Percentiles rank a stretch among this genome's conserved stretches.
phyloP scores from a whole-genome alignment of 345 rosid species.

The Clausena lansium region DNA sequence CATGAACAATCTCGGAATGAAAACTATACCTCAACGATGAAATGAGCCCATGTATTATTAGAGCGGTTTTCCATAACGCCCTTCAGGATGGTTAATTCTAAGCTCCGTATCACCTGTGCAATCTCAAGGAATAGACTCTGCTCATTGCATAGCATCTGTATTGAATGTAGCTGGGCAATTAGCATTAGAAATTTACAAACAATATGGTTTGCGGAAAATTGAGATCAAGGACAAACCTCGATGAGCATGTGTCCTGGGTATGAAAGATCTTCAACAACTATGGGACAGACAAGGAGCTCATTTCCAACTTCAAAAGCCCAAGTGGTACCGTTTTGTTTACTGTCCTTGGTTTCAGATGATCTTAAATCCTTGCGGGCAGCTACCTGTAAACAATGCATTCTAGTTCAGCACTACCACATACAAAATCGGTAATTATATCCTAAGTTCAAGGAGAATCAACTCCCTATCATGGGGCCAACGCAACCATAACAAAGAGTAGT shows the following conservation, averaged over 20 bases:
- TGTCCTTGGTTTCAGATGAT: slow-evolving; percentile 23
- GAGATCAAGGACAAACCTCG: slow-evolving; percentile 32
- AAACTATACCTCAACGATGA: slow-evolving; percentile 52
- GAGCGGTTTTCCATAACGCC: slow-evolving; percentile 42
- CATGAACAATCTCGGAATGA: background rate
- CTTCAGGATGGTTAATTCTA: slow-evolving; percentile 46
- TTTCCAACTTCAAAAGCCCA: slow-evolving; percentile 50
- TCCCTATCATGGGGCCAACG: background rate
- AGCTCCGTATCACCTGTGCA: slow-evolving; percentile 46
- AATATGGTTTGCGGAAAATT: background rate
- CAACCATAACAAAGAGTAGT: background rate
- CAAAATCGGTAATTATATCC: background rate
- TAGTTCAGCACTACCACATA: background rate
- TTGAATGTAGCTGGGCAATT: background rate
- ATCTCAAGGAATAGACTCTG: slow-evolving; percentile 51
- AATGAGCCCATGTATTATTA: slow-evolving; percentile 55
- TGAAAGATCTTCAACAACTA: slow-evolving; percentile 60
- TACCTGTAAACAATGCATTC: slow-evolving; percentile 18
- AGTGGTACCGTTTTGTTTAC: slow-evolving; percentile 31
- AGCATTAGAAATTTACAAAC: background rate
- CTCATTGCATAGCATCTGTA: slow-evolving; percentile 65
- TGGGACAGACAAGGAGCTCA: slow-evolving; percentile 46
- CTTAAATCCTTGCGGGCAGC: slow-evolving; percentile 26
- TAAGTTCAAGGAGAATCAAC: background rate
- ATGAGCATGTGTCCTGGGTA: slow-evolving; percentile 57